Evolutionary conservation across 1,284 basidiomycete species (phyloP).

Genomic region (Naganishia albida): DNA sequence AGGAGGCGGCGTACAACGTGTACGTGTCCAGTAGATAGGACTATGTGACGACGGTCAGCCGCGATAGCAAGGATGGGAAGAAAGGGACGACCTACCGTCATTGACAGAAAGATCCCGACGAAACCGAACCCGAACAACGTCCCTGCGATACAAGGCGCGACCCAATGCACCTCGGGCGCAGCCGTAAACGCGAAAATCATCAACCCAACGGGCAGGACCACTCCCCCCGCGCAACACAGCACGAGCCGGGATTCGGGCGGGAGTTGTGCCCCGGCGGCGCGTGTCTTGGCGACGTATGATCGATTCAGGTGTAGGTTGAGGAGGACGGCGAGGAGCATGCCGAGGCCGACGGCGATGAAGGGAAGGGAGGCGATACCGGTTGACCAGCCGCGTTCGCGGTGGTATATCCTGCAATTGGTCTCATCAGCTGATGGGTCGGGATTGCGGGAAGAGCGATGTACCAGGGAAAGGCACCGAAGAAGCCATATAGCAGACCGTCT

Average conservation of each 20-base stretch:
- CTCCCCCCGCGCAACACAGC: conserved; percentile 11
- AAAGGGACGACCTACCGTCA: background rate
- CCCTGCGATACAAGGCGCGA: conserved; percentile 32
- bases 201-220: conserved; percentile 15
- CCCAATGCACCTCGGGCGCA: conserved; percentile 32
- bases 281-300: conserved; percentile 13
- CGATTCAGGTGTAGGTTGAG: conserved; percentile 13
- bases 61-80: background rate
- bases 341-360: conserved; percentile 66
- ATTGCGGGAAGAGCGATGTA: background rate
- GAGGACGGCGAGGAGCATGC: conserved; percentile 58
- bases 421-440: background rate
- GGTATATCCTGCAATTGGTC: conserved; percentile 15
- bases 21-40: conserved; percentile 70
- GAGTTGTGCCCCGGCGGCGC: background rate
- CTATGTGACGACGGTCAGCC: conserved; percentile 34
- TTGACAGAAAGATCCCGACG: conserved; percentile 35
- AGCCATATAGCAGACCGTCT: conserved; percentile 25
- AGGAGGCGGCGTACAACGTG: conserved; percentile 56
- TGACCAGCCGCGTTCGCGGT: conserved; percentile 38
- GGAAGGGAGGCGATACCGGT: conserved; percentile 58
- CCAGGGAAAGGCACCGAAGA: conserved; percentile 23
- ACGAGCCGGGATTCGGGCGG: conserved; percentile 15
- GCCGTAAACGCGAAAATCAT: conserved; percentile 32
- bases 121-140: conserved; percentile 35